These are phyloP conservation scores for Gaillardinia entomophila DNA, from an alignment of 805 yeast species.

Conservation along the genomic window DNA sequence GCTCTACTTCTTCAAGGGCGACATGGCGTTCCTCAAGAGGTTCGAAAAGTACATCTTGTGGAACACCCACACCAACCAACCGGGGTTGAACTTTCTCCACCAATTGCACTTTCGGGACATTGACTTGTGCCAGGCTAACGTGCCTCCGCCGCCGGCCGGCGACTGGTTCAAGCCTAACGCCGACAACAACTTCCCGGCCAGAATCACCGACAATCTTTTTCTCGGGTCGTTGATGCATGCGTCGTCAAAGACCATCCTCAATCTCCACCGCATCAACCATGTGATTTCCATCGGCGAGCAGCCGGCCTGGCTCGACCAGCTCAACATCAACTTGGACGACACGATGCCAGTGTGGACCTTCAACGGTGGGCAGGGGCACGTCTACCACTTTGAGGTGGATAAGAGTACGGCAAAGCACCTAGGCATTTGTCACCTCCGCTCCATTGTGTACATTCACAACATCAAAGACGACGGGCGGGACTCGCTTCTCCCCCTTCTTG, in stretches of 20 bases:
- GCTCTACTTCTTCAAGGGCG: slow-evolving; percentile 24
- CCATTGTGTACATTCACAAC: slow-evolving; percentile 24
- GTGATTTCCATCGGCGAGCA: slow-evolving; percentile 31
- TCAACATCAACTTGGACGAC: slow-evolving; percentile 5
- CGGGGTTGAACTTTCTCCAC: slow-evolving; percentile 1
- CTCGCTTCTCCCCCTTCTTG: slow-evolving; percentile 21
- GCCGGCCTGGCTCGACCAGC: slow-evolving; percentile 23
- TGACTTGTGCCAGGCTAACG: slow-evolving; percentile 1
- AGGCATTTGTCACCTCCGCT: slow-evolving; percentile 7
- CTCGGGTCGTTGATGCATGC: slow-evolving; percentile 32
- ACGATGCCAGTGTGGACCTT: slow-evolving; percentile 7
- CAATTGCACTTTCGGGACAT: slow-evolving; percentile 1
- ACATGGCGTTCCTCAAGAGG: slow-evolving; percentile 21
- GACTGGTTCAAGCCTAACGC: slow-evolving; percentile 29
- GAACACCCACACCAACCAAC: slow-evolving; percentile 1
- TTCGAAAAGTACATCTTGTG: slow-evolving; percentile 24
- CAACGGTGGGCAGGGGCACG: slow-evolving; percentile 5
- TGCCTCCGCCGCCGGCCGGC: slow-evolving; percentile 1
- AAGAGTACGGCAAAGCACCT: background rate
- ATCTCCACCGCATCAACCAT: slow-evolving; percentile 16
- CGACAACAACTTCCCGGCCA: slow-evolving; percentile 34
- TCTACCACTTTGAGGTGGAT: slow-evolving; percentile 3
- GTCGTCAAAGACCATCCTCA: slow-evolving; percentile 21
- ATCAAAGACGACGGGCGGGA: slow-evolving; percentile 36
- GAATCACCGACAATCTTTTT: slow-evolving; percentile 19